These are phyloP conservation scores for Lojkania enalia DNA, from an alignment of 2,329 filamentous ascomycete species.

Conservation along the genomic window DNA sequence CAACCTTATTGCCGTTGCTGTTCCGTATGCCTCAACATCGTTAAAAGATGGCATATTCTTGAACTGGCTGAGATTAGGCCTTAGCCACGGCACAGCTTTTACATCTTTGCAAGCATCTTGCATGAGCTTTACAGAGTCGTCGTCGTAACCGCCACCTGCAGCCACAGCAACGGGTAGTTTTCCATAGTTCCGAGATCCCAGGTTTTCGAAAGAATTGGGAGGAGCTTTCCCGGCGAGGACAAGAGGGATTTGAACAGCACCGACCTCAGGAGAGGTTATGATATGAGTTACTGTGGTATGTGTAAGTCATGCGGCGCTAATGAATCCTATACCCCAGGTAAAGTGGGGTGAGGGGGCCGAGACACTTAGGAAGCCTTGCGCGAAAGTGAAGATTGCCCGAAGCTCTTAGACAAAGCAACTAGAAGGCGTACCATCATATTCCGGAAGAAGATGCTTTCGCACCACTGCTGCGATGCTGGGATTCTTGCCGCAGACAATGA, in stretches of 20 bases:
- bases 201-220: slow-evolving; percentile 3
- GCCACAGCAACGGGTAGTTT: slow-evolving; percentile 6
- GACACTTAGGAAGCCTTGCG: no score
- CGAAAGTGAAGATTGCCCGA: no score
- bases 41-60: slow-evolving; percentile 3
- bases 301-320: no score
- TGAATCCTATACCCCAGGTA: no score
- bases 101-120: slow-evolving; percentile 4
- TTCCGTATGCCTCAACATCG: slow-evolving; percentile 6
- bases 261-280: slow-evolving; percentile 1
- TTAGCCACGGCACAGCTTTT: slow-evolving; percentile 12
- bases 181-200: slow-evolving; percentile 14
- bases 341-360: no score
- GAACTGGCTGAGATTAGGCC: slow-evolving; percentile 9
- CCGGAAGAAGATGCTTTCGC: slow-evolving; percentile 7
- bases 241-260: slow-evolving; percentile 9
- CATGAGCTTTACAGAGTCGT: slow-evolving; percentile 10
- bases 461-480: slow-evolving; percentile 7
- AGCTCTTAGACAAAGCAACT: no score
- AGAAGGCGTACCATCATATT: slow-evolving; percentile 13
- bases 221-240: slow-evolving; percentile 8
- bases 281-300: slow-evolving; percentile 18
- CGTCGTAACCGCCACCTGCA: slow-evolving; percentile 10
- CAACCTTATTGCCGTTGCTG: slow-evolving; percentile 6
- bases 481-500: slow-evolving; percentile 15